phyloP scores from a whole-genome alignment of 2,329 filamentous ascomycete species.

The Clonostachys chloroleuca region DNA sequence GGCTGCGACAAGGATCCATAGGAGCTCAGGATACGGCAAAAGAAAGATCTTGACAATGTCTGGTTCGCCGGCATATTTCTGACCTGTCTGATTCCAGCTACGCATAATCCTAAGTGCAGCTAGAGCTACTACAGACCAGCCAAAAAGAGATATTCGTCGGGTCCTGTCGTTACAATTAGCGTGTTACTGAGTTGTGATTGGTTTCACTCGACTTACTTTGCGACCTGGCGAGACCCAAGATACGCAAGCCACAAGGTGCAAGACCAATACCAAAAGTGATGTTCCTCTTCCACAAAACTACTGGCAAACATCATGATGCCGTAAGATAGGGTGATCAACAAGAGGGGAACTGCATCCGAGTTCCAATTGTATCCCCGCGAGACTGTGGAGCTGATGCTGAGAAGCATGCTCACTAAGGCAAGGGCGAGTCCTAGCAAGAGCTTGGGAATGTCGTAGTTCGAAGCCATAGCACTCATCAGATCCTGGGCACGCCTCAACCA shows the following conservation, averaged over 20 bases:
- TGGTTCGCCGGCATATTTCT: constrained; percentile 88
- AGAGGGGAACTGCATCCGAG: constrained; percentile 32
- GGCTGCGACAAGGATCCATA: constrained; percentile 70
- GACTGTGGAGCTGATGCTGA: constrained; percentile 5
- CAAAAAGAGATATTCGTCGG: constrained; percentile 15
- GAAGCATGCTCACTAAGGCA: constrained; percentile 15
- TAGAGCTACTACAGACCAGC: constrained; percentile 43
- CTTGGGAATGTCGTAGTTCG: constrained; percentile 76
- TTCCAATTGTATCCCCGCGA: constrained; percentile 5
- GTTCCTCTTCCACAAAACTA: constrained; percentile 97
- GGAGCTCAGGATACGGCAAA: constrained; percentile 53
- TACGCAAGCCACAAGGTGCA: constrained; percentile 64
- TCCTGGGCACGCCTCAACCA: constrained; percentile 73
- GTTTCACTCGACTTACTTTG: constrained; percentile 22
- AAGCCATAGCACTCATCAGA: constrained; percentile 83
- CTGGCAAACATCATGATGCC: constrained; percentile 94
- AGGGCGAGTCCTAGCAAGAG: constrained; percentile 43
- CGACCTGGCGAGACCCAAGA: constrained; percentile 42
- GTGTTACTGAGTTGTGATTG: background rate
- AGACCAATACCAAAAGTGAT: constrained; percentile 97
- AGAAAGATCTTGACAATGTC: constrained; percentile 78
- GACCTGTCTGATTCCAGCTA: constrained; percentile 94
- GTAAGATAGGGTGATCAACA: constrained; percentile 57
- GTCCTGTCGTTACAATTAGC: constrained; percentile 12
- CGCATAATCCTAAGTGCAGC: constrained; percentile 61